Conservation (phyloP, 345 rosid species). For the Microcos paniculata region DNA sequence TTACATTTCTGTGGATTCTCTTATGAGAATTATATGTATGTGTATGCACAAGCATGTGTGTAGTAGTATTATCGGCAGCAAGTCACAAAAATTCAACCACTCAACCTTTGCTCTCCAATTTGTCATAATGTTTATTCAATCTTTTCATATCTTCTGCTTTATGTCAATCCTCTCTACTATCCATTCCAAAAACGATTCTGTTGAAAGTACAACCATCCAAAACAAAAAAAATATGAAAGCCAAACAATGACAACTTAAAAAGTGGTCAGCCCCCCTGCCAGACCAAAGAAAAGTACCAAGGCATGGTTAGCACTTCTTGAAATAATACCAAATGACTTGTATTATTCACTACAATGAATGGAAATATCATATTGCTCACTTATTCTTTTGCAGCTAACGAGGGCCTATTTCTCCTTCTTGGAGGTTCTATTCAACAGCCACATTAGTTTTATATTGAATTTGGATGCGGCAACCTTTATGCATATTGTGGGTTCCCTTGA, state of each 20-base stretch:
- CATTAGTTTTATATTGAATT: constrained; percentile 68
- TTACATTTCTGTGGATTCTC: not conserved
- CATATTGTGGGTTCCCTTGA: constrained; percentile 94
- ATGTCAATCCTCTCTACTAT: too few species aligned
- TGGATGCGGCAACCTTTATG: constrained; percentile 83
- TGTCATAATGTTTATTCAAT: too few species aligned
- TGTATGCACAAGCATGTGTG: not conserved
- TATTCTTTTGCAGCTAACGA: constrained; percentile 72
- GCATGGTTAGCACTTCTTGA: not conserved
- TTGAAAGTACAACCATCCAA: too few species aligned
- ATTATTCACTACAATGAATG: not conserved
- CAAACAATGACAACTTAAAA: not conserved
- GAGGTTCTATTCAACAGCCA: constrained; percentile 88
- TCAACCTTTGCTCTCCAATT: too few species aligned
- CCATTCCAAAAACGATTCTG: too few species aligned
- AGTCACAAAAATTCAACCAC: not conserved
- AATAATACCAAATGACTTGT: not conserved
- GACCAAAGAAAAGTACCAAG: not conserved
- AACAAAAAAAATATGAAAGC: too few species aligned
- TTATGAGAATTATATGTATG: not conserved
- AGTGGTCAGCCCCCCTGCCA: not conserved
- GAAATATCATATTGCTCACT: constrained; percentile 12
- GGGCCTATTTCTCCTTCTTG: constrained; percentile 93
- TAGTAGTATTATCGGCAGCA: not conserved
- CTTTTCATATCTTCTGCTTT: too few species aligned